Evolutionary conservation across 1,139 yeast genomes (phyloP), one percentile per base, ranked within the genome.

Genomic region (Eremothecium coryli): DNA sequence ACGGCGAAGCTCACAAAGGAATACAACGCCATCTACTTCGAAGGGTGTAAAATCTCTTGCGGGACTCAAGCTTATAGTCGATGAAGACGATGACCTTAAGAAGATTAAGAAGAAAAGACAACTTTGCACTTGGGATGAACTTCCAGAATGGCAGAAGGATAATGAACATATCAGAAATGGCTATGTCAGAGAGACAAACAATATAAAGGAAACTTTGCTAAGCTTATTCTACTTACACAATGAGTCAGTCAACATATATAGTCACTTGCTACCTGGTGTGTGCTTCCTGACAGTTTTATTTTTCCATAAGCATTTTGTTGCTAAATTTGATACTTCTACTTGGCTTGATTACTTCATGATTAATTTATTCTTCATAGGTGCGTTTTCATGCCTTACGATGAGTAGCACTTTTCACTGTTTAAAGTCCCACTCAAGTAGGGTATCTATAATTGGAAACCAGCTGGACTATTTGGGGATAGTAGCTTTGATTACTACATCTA

Each of bases 401-500:
- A 80, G 93, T 23, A 81, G 93, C 13, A 60, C 70, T 2, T 86
- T 80, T 60, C 97, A 86, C 52, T 70, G 82, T 40, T 49, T 84
- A 37, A 85, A 84, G 52, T 68, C 78, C 37, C 96, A 86, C 55
- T 82, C 95, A 7, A 67, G 62, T 18, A 45, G 50, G 18, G 72
- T 82, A 6, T 67, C 80, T 25, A 62, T 64, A 27, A 62, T 76
- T 38, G 94, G 95, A 2, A 84, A 85, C 54, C 82, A 78, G 47
- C 65, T 85, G 38, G 97, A 86, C 56, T 88, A 86, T 50, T 69
- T 86, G 38, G 97, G 96, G 0, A 86, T 86, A 31, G 81, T 85
- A 9, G 65, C 80, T 3, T 63, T 86, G 40, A 84, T 85, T 38
- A 73, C 81, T 1, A 68, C 84, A 22, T 84, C 95, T 0, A 71